phyloP scores from a whole-genome alignment of 352 stramenopile species.

The Globisporangium okanoganense region DNA sequence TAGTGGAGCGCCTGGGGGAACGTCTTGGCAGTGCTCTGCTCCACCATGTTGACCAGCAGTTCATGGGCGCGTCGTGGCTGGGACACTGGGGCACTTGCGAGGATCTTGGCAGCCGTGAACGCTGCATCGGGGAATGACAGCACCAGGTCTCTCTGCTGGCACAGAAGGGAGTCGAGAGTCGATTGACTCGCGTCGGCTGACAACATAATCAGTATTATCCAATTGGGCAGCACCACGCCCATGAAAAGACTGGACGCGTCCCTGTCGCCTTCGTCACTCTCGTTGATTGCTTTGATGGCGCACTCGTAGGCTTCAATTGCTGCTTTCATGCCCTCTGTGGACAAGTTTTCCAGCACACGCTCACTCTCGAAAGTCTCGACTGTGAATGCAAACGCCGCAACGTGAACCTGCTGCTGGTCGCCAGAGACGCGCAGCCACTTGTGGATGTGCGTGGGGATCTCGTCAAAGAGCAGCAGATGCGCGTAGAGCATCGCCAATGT shows the following conservation, averaged over 20 bases:
- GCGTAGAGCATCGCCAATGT: conserved; percentile 10
- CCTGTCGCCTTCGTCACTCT: background rate
- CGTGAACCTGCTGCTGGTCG: background rate
- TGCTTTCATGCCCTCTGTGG: background rate
- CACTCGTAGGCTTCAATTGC: conserved; percentile 1
- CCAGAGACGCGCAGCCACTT: conserved; percentile 16
- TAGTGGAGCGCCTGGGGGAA: conserved; percentile 16
- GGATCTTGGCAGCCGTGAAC: conserved; percentile 11
- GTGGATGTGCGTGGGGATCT: conserved; percentile 12
- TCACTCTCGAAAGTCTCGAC: conserved; percentile 2
- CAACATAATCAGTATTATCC: conserved; percentile 8
- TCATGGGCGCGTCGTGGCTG: background rate
- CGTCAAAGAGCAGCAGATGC: conserved; percentile 15
- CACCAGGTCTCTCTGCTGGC: background rate
- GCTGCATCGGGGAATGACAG: conserved; percentile 1
- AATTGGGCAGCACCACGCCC: conserved; percentile 13
- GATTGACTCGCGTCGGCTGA: background rate
- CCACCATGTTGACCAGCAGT: conserved; percentile 9
- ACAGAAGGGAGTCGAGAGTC: conserved; percentile 6
- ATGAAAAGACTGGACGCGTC: background rate
- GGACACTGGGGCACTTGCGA: background rate
- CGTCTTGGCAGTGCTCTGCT: background rate
- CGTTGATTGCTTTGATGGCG: conserved; percentile 3
- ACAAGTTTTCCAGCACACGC: background rate
- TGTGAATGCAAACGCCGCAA: conserved; percentile 9